A percentile compares a stretch with the other conserved stretches of the same genome.
Evolutionary conservation across 768 basidiomycete genomes (phyloP).

Genomic region (Scleroderma bovista): DNA sequence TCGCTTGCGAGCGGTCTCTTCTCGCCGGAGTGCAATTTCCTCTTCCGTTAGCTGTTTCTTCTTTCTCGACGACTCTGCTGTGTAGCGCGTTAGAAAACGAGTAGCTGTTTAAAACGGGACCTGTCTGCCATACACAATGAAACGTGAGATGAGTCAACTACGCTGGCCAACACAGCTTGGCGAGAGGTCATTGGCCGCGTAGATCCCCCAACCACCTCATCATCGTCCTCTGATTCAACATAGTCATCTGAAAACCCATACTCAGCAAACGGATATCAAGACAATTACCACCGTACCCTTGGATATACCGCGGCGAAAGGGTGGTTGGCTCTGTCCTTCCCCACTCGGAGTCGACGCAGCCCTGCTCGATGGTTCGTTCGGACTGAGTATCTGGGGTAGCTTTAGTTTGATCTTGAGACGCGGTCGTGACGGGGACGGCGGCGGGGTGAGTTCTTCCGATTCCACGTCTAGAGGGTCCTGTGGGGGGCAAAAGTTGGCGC

Average conservation of each 20-base stretch:
- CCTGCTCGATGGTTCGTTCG: constrained; percentile 27
- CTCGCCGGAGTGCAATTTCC: constrained; percentile 67
- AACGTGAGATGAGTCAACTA: constrained; percentile 64
- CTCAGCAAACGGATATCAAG: neutral
- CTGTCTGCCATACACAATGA: constrained; percentile 41
- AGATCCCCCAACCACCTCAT: constrained; percentile 23
- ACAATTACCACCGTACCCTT: constrained; percentile 12
- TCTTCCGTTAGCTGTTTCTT: constrained; percentile 68
- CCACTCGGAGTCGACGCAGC: constrained; percentile 20
- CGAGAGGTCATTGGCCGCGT: constrained; percentile 47
- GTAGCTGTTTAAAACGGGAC: neutral
- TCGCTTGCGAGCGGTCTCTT: constrained; percentile 79
- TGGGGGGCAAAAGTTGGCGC: constrained; percentile 12
- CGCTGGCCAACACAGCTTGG: constrained; percentile 67
- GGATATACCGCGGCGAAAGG: constrained; percentile 22
- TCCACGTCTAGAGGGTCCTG: constrained; percentile 20
- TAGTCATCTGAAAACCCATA: constrained; percentile 30
- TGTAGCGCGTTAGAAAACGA: neutral
- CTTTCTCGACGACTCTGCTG: constrained; percentile 28
- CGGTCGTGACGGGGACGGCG: constrained; percentile 28
- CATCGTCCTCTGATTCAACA: constrained; percentile 36
- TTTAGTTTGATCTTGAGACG: constrained; percentile 61
- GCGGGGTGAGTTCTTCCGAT: constrained; percentile 30
- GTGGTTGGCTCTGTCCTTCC: constrained; percentile 15
- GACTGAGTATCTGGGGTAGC: constrained; percentile 36